Percentiles rank a stretch among this genome's conserved stretches.
Evolutionary conservation across 306 rosid species (phyloP).

Genomic region (Rubus idaeus): DNA sequence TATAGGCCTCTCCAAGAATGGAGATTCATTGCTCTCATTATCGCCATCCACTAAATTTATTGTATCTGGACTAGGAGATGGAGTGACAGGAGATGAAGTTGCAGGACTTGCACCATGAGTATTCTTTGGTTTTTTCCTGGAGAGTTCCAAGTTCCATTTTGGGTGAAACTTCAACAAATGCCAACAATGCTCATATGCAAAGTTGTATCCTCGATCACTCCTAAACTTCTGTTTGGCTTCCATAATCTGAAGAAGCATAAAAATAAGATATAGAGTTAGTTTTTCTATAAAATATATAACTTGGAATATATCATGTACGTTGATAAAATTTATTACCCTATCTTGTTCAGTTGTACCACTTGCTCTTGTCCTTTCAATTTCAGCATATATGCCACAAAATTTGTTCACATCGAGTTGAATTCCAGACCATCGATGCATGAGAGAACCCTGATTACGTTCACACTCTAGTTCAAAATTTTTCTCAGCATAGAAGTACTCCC

Average conservation of each 20-base stretch:
- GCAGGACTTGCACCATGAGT: too few species aligned
- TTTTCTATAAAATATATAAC: background rate
- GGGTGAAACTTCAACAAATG: too few species aligned
- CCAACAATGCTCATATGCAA: too few species aligned
- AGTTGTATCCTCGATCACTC: too few species aligned
- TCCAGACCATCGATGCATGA: background rate
- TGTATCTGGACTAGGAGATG: too few species aligned
- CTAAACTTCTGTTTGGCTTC: too few species aligned
- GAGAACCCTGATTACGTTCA: background rate
- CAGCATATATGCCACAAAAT: background rate
- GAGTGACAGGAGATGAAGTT: too few species aligned
- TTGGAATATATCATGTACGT: background rate
- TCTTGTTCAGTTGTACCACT: constrained; percentile 2
- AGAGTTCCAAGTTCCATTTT: too few species aligned
- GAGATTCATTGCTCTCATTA: too few species aligned
- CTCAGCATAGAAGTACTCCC: background rate
- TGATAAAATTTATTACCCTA: background rate
- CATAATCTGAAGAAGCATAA: background rate
- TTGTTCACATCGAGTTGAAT: background rate
- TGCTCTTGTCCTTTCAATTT: background rate
- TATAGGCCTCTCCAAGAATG: too few species aligned
- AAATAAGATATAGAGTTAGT: background rate
- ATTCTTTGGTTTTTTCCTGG: too few species aligned
- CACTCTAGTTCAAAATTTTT: background rate
- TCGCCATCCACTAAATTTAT: too few species aligned